These are phyloP conservation scores for Tetragonia tetragonoides DNA, from an alignment of 148 eudicot genomes.

Conservation along the genomic window DNA sequence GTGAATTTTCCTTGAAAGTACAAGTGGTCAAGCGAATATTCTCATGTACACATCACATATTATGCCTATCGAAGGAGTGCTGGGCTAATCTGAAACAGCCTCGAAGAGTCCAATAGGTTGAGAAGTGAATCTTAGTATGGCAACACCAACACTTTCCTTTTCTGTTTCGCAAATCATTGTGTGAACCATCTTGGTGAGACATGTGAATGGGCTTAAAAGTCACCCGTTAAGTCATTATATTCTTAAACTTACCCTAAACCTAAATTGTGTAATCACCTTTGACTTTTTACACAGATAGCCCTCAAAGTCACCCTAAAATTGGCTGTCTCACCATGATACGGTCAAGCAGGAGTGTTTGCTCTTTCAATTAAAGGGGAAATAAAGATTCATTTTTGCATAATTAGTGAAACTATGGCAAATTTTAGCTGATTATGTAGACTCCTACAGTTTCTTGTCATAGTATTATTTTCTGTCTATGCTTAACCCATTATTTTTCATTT, in stretches of 20 bases:
- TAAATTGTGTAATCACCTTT: no score
- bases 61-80: background rate
- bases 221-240: no score
- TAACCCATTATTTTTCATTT: conserved; percentile 3
- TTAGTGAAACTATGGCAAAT: background rate
- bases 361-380: background rate
- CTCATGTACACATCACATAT: background rate
- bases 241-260: no score
- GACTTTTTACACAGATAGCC: no score
- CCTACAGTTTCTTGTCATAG: background rate
- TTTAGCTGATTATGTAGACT: background rate
- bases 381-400: background rate
- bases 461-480: conserved; percentile 3
- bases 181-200: no score
- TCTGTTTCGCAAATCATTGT: background rate
- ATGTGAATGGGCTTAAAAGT: no score
- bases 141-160: background rate
- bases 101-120: background rate
- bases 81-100: background rate
- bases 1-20: background rate
- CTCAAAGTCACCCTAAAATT: no score
- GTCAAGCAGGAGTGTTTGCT: no score
- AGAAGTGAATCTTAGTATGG: background rate
- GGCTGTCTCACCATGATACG: no score
- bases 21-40: background rate